Percentiles rank a stretch among this genome's conserved stretches.
Evolutionary conservation across 352 stramenopile species (phyloP).

Genomic region (Pelagophyceae sp.): DNA sequence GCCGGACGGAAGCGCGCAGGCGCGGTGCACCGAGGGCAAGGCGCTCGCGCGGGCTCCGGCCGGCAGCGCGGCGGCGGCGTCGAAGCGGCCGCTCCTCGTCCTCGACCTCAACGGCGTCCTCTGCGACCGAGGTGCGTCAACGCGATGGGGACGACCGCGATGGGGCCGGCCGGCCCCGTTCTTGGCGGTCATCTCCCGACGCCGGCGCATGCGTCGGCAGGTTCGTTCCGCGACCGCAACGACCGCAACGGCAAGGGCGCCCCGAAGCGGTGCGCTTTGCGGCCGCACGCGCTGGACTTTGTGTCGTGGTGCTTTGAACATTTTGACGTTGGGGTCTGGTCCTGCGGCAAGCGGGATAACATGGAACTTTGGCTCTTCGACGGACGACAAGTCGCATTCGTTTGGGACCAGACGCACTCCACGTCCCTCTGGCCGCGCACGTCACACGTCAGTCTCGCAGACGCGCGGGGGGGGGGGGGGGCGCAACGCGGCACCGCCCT

Average conservation of each 20-base stretch:
- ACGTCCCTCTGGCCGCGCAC: conserved; percentile 29
- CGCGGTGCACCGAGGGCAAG: not conserved
- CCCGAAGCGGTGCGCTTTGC: not conserved
- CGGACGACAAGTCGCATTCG: conserved; percentile 19
- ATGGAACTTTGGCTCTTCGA: conserved; percentile 33
- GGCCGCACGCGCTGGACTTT: conserved; percentile 28
- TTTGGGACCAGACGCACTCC: conserved; percentile 26
- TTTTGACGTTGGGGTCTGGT: conserved; percentile 32
- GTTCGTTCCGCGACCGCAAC: no score
- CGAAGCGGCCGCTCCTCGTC: conserved; percentile 24
- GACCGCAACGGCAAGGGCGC: not conserved
- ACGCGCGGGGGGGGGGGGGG: no score
- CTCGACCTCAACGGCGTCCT: conserved; percentile 36
- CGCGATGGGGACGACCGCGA: conserved; percentile 5
- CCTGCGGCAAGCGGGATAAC: conserved; percentile 28
- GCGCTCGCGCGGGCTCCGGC: not conserved
- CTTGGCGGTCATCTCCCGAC: no score
- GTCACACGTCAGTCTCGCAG: no score
- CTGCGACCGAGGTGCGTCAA: conserved; percentile 20
- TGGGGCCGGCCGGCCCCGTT: no score
- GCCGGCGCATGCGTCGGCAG: no score
- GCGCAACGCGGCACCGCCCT: no score
- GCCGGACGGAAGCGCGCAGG: no score
- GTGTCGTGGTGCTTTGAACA: conserved; percentile 30
- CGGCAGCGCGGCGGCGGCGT: no score